Evolutionary conservation across 345 rosid species (phyloP), one percentile per base, ranked within the genome.

Genomic region (Aurinia saxatilis): DNA sequence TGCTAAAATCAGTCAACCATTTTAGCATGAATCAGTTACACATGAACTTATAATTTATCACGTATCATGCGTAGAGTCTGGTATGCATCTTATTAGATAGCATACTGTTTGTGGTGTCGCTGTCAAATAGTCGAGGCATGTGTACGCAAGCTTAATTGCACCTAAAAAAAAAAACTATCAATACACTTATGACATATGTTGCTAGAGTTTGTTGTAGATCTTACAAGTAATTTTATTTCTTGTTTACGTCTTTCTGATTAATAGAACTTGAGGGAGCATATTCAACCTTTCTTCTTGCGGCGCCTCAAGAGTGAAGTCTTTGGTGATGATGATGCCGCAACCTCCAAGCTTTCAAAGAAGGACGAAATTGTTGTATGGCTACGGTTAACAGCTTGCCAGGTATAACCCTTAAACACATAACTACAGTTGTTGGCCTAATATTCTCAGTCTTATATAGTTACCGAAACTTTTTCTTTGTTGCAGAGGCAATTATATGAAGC

Each of bases 321-420:
- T 65, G 71, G 63, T 60, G 92, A 81, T 57, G 92, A 81, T 57
- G 79, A 76, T 75, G 66, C 47, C 45, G 40, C 81, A 65, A 57
- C 72, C 76, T 74, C 83, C 65, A 81, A 80, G 66, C 90, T 93
- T 55, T 90, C 99, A 41, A 87, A 79, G 71, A 93, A 93, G 75
- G 85, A 81, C 70, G 97, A 93, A 72, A 75, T 90, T 71, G 91
- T 90, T 60, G 90, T 93, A 50, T 93, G 99, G 99, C 76, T 93
- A 73, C 81, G 82, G 55, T 70, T 93, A 75, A 90, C 97, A 35
- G 68, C 58, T 59, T 90, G 88, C 68, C 99, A 93, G 99, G 99
- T 93, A 29, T 33, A 63, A 51, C 57, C 61, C 51, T 41, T 57
- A 34, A 47, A 56, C 36, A 18, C 25, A 7, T 41, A 49, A 40